phyloP scores from a whole-genome alignment of 352 stramenopile species.

The Phytophthora podocarpi region DNA sequence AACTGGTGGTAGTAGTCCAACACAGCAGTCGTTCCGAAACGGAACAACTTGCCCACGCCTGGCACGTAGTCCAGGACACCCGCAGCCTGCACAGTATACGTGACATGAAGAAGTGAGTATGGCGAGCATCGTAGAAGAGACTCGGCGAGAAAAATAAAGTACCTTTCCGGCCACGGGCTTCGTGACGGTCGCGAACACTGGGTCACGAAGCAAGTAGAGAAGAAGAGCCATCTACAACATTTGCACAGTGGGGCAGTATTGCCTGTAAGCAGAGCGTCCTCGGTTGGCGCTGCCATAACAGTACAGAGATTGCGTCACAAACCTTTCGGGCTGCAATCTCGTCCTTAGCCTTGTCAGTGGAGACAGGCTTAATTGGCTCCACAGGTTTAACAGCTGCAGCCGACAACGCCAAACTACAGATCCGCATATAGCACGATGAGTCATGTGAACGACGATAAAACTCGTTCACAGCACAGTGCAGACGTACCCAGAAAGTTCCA shows the following conservation, averaged over 20 bases:
- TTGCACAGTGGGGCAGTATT: neutral
- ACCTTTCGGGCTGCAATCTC: conserved; percentile 75
- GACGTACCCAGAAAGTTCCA: conserved; percentile 65
- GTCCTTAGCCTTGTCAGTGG: conserved; percentile 52
- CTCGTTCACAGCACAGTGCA: neutral
- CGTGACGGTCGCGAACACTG: conserved; percentile 71
- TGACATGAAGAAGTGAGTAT: conserved; percentile 1
- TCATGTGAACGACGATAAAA: neutral
- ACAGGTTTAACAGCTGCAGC: conserved; percentile 56
- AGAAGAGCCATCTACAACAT: conserved; percentile 76
- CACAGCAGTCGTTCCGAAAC: conserved; percentile 67
- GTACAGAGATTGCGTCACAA: conserved; percentile 5
- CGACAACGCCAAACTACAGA: conserved; percentile 57
- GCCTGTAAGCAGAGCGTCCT: neutral
- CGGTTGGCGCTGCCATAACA: neutral
- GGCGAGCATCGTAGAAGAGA: neutral
- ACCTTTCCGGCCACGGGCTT: conserved; percentile 73
- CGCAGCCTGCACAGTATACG: conserved; percentile 38
- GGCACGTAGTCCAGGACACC: conserved; percentile 71
- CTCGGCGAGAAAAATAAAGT: neutral
- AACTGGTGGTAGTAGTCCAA: conserved; percentile 89
- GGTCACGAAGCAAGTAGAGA: conserved; percentile 85
- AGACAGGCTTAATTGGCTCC: conserved; percentile 23
- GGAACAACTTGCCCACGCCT: conserved; percentile 72
- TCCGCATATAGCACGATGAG: conserved; percentile 7